These are phyloP conservation scores for Penicillium fimorum DNA, from an alignment of 495 filamentous ascomycete genomes.

Conservation along the genomic window DNA sequence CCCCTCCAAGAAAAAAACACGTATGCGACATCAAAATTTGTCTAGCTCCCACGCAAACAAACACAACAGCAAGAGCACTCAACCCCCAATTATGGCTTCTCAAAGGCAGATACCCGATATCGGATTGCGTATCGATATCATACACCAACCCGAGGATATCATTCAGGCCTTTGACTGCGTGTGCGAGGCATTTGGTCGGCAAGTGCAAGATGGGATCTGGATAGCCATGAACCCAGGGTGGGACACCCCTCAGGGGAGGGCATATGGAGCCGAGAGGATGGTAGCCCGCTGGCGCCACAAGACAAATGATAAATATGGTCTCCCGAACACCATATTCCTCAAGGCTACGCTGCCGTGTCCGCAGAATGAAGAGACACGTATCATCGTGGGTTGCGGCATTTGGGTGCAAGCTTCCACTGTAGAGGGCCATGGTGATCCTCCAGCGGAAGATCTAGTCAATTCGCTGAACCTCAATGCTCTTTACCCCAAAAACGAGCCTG, in stretches of 20 bases:
- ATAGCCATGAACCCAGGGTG: conserved; percentile 42
- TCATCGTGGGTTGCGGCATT: conserved; percentile 41
- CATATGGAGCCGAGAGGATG: conserved; percentile 26
- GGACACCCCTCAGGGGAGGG: conserved; percentile 37
- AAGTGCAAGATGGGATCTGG: conserved; percentile 43
- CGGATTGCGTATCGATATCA: neutral
- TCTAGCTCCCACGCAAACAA: neutral
- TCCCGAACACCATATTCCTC: conserved; percentile 43
- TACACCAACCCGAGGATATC: conserved; percentile 3
- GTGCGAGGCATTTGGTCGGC: conserved; percentile 37
- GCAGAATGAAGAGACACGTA: conserved; percentile 10
- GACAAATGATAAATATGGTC: conserved; percentile 30
- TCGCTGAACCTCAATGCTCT: conserved; percentile 28
- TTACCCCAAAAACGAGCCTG: conserved; percentile 35
- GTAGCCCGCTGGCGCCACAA: conserved; percentile 31
- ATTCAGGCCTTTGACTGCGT: conserved; percentile 11
- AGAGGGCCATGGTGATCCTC: conserved; percentile 36
- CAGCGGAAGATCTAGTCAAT: conserved; percentile 21
- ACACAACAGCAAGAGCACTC: neutral
- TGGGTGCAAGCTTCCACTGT: conserved; percentile 37
- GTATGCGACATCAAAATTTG: neutral
- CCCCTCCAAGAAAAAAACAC: neutral
- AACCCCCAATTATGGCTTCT: neutral
- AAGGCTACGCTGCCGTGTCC: conserved; percentile 38
- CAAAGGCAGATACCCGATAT: neutral